Base-by-base conservation (phyloP, 768 basidiomycete genomes). In the Chlorophyllum brunneum region DNA sequence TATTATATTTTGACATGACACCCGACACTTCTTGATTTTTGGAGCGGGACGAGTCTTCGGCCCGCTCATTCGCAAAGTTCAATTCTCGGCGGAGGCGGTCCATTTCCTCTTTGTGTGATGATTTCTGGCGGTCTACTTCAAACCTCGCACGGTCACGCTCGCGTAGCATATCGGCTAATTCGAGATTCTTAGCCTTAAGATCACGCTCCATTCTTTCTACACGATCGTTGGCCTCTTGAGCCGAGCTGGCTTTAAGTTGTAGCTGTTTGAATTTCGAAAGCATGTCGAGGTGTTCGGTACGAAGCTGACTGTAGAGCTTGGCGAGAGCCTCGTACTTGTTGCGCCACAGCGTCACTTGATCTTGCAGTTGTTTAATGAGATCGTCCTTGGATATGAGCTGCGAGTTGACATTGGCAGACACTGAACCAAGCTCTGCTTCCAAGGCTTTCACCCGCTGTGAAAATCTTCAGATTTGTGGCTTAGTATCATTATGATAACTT, bases 181-280 rank as follows among this genome's bases (percentile, higher is more conserved):
- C 97, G 50, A 99, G 70, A 64, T 98, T 99, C 80, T 99, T 99
- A n/a, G 91, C 79, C 72, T 98, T 99, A 60, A 98, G 75, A 65
- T 99, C 97, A 29, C 94, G 78, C 66, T 99, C 97, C 94, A 98
- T 98, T 53, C 95, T 78, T 68, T 98, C 97, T 94, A 99, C 98
- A 59, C 86, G 86, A 67, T 99, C 95, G 39, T 98, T 88, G 24
- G 95, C 91, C 69, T 98, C 97, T 67, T 98, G 95, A 0, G 97
- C 95, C 30, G 95, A 97, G 64, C 95, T 97, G 15, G 97, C 97
- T 67, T 97, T 98, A 56, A 98, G 80, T 65, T 98, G 95, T 80
- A 98, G 81, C 59, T 90, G 87, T 75, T 98, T 99, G 79, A 90
- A 95, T 71, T 95, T 98, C 57, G 88, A 82, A 48, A 99, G 82